A percentile compares a stretch with the other conserved stretches of the same genome.
Conservation (phyloP, 140 eudicot genomes). For the Anethum foeniculum region DNA sequence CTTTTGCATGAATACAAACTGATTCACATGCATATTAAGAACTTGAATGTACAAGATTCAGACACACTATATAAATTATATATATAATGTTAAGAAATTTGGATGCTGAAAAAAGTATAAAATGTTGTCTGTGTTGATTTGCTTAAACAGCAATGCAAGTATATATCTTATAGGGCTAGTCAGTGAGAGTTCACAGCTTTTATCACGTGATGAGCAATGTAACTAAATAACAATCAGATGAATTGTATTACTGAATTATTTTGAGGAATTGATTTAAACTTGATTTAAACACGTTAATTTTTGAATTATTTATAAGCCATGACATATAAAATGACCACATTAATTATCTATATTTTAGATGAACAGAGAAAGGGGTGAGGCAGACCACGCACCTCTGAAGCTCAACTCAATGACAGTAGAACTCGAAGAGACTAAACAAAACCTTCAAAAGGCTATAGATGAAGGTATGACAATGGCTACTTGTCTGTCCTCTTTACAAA, state of each 20-base stretch:
- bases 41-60: too few relatives aligned
- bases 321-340: neutral
- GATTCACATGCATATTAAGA: too few relatives aligned
- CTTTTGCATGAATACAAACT: neutral
- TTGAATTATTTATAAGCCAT: neutral
- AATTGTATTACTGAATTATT: neutral
- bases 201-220: neutral
- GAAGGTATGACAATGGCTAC: constrained; percentile 7
- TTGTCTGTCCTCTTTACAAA: neutral
- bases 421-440: neutral
- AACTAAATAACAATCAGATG: neutral
- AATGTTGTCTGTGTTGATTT: neutral
- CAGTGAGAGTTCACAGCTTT: neutral
- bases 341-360: neutral
- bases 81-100: neutral
- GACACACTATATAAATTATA: too few relatives aligned
- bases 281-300: neutral
- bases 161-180: neutral
- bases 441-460: constrained; percentile 7
- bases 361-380: neutral
- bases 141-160: neutral
- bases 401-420: constrained; percentile 1
- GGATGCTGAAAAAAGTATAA: neutral
- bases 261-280: neutral
- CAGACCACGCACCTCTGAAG: neutral